Base-by-base conservation (phyloP, 1,139 yeast species). In the Magnusiomyces suaveolens region DNA sequence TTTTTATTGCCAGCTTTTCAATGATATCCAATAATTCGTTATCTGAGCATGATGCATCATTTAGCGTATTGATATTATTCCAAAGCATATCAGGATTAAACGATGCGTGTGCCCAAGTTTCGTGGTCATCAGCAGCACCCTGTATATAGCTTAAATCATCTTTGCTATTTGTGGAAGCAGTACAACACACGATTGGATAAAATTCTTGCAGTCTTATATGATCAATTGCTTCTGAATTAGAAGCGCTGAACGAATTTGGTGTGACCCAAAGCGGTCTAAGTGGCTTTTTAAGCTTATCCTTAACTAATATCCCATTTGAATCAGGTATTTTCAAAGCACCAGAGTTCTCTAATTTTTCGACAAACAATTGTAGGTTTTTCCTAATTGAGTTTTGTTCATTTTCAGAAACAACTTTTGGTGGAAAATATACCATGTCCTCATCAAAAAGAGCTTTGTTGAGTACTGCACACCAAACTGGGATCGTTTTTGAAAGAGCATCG, bases 91-190 rank as follows among this genome's bases (percentile, higher is more conserved):
- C 62, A 0, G 92, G 81, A 0, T 75, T 76, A 26, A 88, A 67
- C 0, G 75, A 75, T 3, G 71, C 65, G 8, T n/a, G 16, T 0
- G 89, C 82, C 97, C 96, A 89, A 26, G 84, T 72, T 63, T 89
- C 96, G 65, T 89, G 96, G 63, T 89, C 96, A 67, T 89, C 97
- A 0, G 94, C 96, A 0, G 96, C 89, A 0, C 96, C 96, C 68
- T 87, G 96, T 1, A 88, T 84, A 65, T 89, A 89, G 0, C 75
- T 70, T 2, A 72, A 68, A 16, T 85, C 84, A 64, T 80, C 84
- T 54, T 77, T 82, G 12, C 75, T 78, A 64, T 72, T 75, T 56
- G 74, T 71, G 41, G 95, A 85, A 0, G 87, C 85, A 0, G 90
- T 84, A 47, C 87, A 74, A 57, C 82, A 72, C 3, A 81, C 66